Evolutionary conservation across 106 monocot species (phyloP).

Genomic region (Xerophyta viscosa): DNA sequence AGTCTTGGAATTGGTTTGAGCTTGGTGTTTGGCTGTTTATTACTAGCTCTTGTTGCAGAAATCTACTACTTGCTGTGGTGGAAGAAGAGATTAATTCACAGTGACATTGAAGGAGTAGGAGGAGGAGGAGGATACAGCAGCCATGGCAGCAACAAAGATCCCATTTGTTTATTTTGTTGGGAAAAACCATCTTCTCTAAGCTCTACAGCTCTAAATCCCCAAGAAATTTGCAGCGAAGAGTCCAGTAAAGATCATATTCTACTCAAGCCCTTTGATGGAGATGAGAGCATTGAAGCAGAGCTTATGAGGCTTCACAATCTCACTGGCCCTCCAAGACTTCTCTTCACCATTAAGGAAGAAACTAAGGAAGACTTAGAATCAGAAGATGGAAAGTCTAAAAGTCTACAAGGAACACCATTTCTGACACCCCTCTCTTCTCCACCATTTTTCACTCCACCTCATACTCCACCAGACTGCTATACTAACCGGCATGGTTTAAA

Average conservation of each 20-base stretch:
- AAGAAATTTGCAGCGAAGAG: conserved; percentile 10
- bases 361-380: conserved; percentile 85
- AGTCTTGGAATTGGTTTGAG: conserved; percentile 50
- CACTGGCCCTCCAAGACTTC: conserved; percentile 58
- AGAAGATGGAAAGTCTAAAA: conserved; percentile 45
- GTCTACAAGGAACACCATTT: conserved; percentile 53
- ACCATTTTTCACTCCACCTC: conserved; percentile 34
- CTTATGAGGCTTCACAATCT: conserved; percentile 78
- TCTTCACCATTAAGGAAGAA: conserved; percentile 97
- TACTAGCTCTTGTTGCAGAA: conserved; percentile 54
- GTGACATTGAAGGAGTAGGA: conserved; percentile 7
- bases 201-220: conserved; percentile 43
- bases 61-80: conserved; percentile 73
- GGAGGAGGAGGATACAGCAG: neutral
- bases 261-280: conserved; percentile 20
- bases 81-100: conserved; percentile 42
- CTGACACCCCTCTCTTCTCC: conserved; percentile 74
- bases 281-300: conserved; percentile 65
- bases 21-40: conserved; percentile 38
- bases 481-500: conserved; percentile 39
- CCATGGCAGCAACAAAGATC: conserved; percentile 23
- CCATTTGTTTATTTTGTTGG: conserved; percentile 46
- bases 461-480: conserved; percentile 27
- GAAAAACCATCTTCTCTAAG: conserved; percentile 32
- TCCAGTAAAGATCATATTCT: conserved; percentile 17